phyloP scores from a whole-genome alignment of 352 stramenopile genomes.

The Phytophthora syringae region DNA sequence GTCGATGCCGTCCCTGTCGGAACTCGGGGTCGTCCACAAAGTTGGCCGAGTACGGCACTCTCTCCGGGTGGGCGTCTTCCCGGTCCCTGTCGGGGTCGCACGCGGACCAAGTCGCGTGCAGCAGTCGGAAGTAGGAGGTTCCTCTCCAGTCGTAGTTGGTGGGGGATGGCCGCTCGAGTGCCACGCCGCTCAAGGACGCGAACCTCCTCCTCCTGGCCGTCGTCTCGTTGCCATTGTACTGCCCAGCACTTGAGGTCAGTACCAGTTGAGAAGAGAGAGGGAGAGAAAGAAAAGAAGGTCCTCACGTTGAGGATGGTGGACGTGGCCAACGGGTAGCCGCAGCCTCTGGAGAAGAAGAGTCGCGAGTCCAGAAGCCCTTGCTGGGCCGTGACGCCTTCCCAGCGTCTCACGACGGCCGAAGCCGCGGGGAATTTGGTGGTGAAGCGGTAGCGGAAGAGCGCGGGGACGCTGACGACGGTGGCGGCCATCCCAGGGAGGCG shows the following conservation, averaged over 20 bases:
- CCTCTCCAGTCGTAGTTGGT: conserved; percentile 85
- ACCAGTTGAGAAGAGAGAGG: not conserved
- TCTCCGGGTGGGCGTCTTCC: conserved; percentile 76
- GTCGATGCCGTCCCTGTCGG: conserved; percentile 79
- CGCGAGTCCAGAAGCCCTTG: conserved; percentile 73
- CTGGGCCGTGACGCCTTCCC: conserved; percentile 69
- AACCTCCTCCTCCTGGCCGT: conserved; percentile 50
- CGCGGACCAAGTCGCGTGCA: conserved; percentile 78
- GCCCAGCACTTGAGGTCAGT: too few species aligned
- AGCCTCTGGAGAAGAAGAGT: conserved; percentile 84
- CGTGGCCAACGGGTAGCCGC: conserved; percentile 85
- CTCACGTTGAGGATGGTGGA: conserved; percentile 77
- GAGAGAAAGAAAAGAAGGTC: not conserved
- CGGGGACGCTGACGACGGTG: conserved; percentile 66
- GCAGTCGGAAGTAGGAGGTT: conserved; percentile 86
- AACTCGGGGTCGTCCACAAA: conserved; percentile 89
- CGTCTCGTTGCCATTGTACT: conserved; percentile 87
- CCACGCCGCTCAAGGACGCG: conserved; percentile 59
- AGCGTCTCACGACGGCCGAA: conserved; percentile 81
- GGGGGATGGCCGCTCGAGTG: conserved; percentile 40
- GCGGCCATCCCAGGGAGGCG: conserved; percentile 73
- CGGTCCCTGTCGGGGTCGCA: conserved; percentile 79
- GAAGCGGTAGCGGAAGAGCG: conserved; percentile 78
- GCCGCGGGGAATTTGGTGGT: conserved; percentile 79
- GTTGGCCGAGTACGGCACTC: conserved; percentile 67